Base-by-base conservation (phyloP, 495 filamentous ascomycete species). In the Tetracladium setigerum region DNA sequence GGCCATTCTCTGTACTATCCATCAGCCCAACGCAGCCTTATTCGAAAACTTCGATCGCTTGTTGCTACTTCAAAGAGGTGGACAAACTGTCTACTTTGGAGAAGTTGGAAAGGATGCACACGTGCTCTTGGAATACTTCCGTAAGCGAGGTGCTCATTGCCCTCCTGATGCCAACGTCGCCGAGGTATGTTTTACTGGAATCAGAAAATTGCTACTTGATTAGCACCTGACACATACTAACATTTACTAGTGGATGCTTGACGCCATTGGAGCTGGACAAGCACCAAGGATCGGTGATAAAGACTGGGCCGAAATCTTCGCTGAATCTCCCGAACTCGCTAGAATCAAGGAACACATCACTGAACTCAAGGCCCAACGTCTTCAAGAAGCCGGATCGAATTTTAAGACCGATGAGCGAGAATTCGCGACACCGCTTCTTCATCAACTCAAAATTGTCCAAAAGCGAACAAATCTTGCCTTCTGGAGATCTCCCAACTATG, bases 1-100 rank as follows among this genome's bases (percentile, higher is more conserved):
- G 56, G 88, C 90, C 14, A 87, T 95, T 59, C 76, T 95, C 1
- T 89, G 85, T 64, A 95, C 90, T 0, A 96, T 95, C 53, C 90
- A 95, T 62, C 90, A 96, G 54, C 90, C 90, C 13, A 86, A 86
- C 57, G 79, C 86, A 3, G 83, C 86, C 0, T 72, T 96, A 0
- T 95, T 96, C 53, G 82, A 92, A 58, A 83, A 85, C 53, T 88
- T 88, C 44, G 83, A 87, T 54, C 67, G 78, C 7, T 66, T 87
- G 5, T 58, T 87, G 0, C 67, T 87, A 2, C 69, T 88, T 7
- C 75, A 84, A 48, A 74, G 77, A 12, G 82, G 82, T 19, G 84
- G 84, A 8, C 79, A 81, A 53, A 79, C 79, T 5, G 84, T 86
- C 53, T 89, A 87, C 54, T 88, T 87, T 44, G 84, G 85, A 1